Evolutionary conservation across 495 filamentous ascomycete genomes (phyloP).

Genomic region (Ascodesmis nigricans): DNA sequence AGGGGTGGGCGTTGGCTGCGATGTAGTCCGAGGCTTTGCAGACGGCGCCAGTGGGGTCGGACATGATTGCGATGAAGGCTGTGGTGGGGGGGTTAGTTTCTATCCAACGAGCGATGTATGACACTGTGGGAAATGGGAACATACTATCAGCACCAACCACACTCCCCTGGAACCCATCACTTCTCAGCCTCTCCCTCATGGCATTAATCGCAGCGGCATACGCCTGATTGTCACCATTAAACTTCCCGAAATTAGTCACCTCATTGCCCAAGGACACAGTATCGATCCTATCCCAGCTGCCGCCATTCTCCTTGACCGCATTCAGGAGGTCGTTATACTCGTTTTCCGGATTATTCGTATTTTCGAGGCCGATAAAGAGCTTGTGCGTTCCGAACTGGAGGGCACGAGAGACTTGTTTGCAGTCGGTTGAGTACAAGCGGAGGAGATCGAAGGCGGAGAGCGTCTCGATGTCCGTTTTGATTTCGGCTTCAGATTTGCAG

Average conservation of each 20-base stretch:
- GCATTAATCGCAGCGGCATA: slow-evolving; percentile 29
- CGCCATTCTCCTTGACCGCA: slow-evolving; percentile 29
- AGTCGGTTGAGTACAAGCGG: slow-evolving; percentile 65
- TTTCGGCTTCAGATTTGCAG: slow-evolving; percentile 43
- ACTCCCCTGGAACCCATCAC: slow-evolving; percentile 44
- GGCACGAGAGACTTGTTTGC: slow-evolving; percentile 42
- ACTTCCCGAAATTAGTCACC: slow-evolving; percentile 41
- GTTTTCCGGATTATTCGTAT: slow-evolving; percentile 42
- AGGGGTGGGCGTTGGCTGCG: slow-evolving; percentile 63
- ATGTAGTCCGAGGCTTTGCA: slow-evolving; percentile 57
- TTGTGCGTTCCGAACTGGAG: slow-evolving; percentile 35
- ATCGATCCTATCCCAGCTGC: slow-evolving; percentile 42
- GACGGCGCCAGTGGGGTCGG: slow-evolving; percentile 44
- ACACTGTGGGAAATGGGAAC: too few relatives aligned
- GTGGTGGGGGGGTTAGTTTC: too few relatives aligned
- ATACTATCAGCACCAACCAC: slow-evolving; percentile 65
- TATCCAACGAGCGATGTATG: too few relatives aligned
- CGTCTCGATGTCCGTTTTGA: slow-evolving; percentile 38
- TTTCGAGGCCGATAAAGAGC: slow-evolving; percentile 52
- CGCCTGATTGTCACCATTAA: slow-evolving; percentile 26
- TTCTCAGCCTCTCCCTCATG: slow-evolving; percentile 26
- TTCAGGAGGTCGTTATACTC: slow-evolving; percentile 31
- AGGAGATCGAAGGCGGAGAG: slow-evolving; percentile 34
- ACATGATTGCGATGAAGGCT: slow-evolving; percentile 40
- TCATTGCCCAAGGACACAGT: slow-evolving; percentile 67